Evolutionary conservation across 768 basidiomycete species (phyloP).

Genomic region (Auriculariales sp.): DNA sequence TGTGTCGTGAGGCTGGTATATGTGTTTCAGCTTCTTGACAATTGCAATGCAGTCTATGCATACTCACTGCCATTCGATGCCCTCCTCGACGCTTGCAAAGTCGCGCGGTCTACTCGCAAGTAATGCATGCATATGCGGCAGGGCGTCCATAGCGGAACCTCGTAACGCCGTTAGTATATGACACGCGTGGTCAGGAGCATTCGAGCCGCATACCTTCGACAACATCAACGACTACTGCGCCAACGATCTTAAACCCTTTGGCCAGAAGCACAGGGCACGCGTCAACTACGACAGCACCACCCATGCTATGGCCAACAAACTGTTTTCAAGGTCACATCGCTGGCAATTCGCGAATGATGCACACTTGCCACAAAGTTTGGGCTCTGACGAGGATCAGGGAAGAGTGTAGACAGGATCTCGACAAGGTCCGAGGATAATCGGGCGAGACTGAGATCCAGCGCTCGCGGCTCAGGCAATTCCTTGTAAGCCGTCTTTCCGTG

Average conservation of each 20-base stretch:
- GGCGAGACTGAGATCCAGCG: conserved; percentile 54
- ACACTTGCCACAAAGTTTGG: conserved; percentile 57
- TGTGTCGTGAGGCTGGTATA: conserved; percentile 53
- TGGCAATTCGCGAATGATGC: background rate
- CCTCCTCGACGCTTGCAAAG: conserved; percentile 72
- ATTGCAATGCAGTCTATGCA: background rate
- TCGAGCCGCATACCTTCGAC: conserved; percentile 72
- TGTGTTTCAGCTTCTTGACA: background rate
- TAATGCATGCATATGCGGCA: conserved; percentile 83
- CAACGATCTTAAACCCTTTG: conserved; percentile 53
- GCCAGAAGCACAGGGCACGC: conserved; percentile 53
- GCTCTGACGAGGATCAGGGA: conserved; percentile 42
- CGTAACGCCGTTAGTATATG: conserved; percentile 1
- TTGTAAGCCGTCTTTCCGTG: conserved; percentile 64
- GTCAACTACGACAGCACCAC: conserved; percentile 75
- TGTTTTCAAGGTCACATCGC: conserved; percentile 13
- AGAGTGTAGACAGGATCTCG: conserved; percentile 53
- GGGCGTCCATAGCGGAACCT: conserved; percentile 88
- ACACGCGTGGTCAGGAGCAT: background rate
- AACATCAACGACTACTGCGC: conserved; percentile 73
- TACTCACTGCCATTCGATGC: conserved; percentile 91
- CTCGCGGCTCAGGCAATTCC: too few relatives aligned
- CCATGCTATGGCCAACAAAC: conserved; percentile 95
- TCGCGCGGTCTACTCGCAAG: conserved; percentile 75
- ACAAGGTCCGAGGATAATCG: conserved; percentile 62